Percentiles rank a stretch among this genome's conserved stretches.
These are phyloP conservation scores for Tylopilus cervinicoccineus DNA, from an alignment of 768 basidiomycete genomes.

Conservation along the genomic window DNA sequence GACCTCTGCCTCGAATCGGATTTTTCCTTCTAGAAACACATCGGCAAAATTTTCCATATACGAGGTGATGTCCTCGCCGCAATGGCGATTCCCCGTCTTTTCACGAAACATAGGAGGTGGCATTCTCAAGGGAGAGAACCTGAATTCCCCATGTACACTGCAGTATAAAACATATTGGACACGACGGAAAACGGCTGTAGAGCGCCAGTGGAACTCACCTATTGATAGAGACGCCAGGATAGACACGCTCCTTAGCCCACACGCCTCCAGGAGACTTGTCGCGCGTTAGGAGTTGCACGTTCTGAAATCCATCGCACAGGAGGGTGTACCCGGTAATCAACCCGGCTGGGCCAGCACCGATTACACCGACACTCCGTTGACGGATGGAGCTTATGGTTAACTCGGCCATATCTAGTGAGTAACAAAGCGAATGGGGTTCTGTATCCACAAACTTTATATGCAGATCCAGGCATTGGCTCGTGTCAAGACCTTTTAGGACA, in stretches of 20 bases:
- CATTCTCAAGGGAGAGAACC: slow-evolving; percentile 56
- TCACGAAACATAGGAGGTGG: slow-evolving; percentile 34
- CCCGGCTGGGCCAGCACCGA: slow-evolving; percentile 59
- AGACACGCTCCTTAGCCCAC: slow-evolving; percentile 54
- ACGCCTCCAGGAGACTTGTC: slow-evolving; percentile 56
- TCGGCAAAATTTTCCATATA: slow-evolving; percentile 56
- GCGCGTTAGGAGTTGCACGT: slow-evolving; percentile 52
- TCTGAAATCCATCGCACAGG: slow-evolving; percentile 51
- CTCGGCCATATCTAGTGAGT: not conserved
- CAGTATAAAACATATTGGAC: not conserved
- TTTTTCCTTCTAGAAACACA: slow-evolving; percentile 41
- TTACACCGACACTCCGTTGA: slow-evolving; percentile 37
- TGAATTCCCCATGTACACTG: slow-evolving; percentile 63
- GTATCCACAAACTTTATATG: too few relatives aligned
- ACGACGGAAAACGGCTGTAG: too few relatives aligned
- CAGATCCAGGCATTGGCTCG: too few relatives aligned
- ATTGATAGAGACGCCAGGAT: slow-evolving; percentile 56
- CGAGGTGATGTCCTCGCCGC: slow-evolving; percentile 47
- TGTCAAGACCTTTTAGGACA: too few relatives aligned
- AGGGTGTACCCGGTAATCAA: slow-evolving; percentile 57
- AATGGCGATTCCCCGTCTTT: slow-evolving; percentile 41
- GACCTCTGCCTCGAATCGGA: slow-evolving; percentile 47
- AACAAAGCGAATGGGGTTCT: not conserved
- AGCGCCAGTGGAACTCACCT: slow-evolving; percentile 42
- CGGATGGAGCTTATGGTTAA: not conserved